Evolutionary conservation across 495 filamentous ascomycete species (phyloP).

Genomic region (Annulohypoxylon nitens): DNA sequence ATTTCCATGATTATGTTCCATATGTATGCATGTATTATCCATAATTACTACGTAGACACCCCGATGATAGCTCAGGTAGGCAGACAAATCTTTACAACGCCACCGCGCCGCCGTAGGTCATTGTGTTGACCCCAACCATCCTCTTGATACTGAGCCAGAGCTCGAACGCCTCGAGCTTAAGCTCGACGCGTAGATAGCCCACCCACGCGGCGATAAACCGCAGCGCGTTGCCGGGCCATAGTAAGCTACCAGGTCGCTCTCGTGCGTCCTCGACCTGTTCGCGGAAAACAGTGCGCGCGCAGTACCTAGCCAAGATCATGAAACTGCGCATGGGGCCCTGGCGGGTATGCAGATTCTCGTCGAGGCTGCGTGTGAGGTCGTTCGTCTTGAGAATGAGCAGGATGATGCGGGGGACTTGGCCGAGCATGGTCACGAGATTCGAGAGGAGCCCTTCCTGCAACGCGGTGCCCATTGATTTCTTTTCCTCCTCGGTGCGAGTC

Average conservation of each 20-base stretch:
- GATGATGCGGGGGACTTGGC: slow-evolving; percentile 90
- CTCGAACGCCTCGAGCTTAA: slow-evolving; percentile 70
- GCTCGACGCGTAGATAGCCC: slow-evolving; percentile 63
- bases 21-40: background rate
- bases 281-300: slow-evolving; percentile 86
- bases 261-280: slow-evolving; percentile 83
- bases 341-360: slow-evolving; percentile 91
- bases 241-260: slow-evolving; percentile 55
- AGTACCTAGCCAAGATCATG: slow-evolving; percentile 93
- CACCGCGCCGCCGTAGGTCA: slow-evolving; percentile 29
- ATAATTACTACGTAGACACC: background rate
- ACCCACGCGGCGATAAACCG: slow-evolving; percentile 64
- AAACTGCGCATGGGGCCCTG: slow-evolving; percentile 91
- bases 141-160: slow-evolving; percentile 68
- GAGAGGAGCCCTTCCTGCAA: slow-evolving; percentile 89
- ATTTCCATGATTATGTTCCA: background rate
- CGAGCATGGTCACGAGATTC: slow-evolving; percentile 88
- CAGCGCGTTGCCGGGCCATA: slow-evolving; percentile 65
- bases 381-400: slow-evolving; percentile 98
- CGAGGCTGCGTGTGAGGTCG: slow-evolving; percentile 92
- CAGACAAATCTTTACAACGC: slow-evolving; percentile 17
- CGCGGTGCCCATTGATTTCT: slow-evolving; percentile 82
- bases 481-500: slow-evolving; percentile 76
- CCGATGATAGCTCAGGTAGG: background rate
- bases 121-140: slow-evolving; percentile 53